A percentile compares a stretch with the other conserved stretches of the same genome.
phyloP scores from a whole-genome alignment of 441 rosid species.

The Erysimum pusillum region DNA sequence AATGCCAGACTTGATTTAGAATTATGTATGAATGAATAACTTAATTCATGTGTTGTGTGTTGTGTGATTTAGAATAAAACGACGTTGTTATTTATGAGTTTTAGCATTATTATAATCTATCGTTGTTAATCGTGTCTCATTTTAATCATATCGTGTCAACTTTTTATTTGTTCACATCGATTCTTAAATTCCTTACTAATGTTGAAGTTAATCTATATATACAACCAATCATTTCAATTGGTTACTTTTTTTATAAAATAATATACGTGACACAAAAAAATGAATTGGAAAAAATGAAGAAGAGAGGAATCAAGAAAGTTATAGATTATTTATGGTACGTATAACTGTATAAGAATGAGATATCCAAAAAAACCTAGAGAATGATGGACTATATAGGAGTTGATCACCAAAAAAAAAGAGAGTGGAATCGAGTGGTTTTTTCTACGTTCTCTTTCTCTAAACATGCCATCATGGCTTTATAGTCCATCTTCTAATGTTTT shows the following conservation, averaged over 20 bases:
- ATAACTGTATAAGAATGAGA: background rate
- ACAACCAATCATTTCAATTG: no score
- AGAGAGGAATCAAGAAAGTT: background rate
- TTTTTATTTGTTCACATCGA: slow-evolving; percentile 26
- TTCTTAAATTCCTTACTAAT: slow-evolving; percentile 33
- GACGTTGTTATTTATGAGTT: slow-evolving; percentile 34
- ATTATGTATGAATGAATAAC: background rate
- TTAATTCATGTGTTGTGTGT: background rate
- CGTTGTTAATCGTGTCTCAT: slow-evolving; percentile 31
- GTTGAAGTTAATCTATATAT: slow-evolving; percentile 4
- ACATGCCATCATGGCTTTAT: slow-evolving; percentile 27
- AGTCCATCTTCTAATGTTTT: no score
- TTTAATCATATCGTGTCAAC: slow-evolving; percentile 24
- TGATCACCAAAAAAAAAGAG: background rate
- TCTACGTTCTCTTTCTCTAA: background rate
- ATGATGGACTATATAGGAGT: background rate
- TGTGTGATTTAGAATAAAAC: no score
- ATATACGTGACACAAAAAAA: background rate
- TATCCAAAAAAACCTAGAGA: background rate
- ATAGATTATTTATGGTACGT: background rate
- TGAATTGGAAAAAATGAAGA: background rate
- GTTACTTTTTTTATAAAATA: background rate
- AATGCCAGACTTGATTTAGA: background rate
- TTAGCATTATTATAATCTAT: slow-evolving; percentile 29
- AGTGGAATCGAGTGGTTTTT: background rate